phyloP scores from a whole-genome alignment of 768 basidiomycete genomes.

The Pleurotus djamor region DNA sequence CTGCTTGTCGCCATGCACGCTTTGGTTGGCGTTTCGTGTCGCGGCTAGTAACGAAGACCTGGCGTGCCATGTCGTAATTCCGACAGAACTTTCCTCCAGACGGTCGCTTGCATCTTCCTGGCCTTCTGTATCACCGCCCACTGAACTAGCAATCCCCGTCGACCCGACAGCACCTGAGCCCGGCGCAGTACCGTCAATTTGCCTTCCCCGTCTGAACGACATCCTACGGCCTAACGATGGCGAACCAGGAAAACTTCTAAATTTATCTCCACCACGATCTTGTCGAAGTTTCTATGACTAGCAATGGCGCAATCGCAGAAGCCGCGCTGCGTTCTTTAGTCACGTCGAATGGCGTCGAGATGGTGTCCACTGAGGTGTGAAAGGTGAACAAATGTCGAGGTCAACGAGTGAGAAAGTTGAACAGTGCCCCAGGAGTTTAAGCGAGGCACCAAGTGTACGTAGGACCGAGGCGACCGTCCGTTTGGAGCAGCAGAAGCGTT shows the following conservation, averaged over 20 bases:
- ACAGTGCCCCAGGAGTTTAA: neutral
- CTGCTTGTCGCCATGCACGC: neutral
- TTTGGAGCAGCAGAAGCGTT: no score
- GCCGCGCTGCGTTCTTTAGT: neutral
- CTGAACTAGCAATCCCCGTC: neutral
- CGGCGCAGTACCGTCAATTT: neutral
- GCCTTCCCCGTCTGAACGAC: neutral
- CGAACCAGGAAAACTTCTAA: neutral
- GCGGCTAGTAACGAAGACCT: neutral
- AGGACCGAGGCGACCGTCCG: no score
- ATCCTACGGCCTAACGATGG: neutral
- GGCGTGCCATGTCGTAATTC: neutral
- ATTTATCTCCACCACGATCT: neutral
- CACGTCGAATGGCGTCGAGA: neutral
- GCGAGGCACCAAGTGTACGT: no score
- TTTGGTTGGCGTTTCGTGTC: neutral
- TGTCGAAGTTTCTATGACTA: neutral
- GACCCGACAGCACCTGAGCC: neutral
- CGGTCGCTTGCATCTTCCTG: neutral
- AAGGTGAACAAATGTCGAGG: neutral
- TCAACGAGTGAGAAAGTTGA: neutral
- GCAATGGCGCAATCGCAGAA: neutral
- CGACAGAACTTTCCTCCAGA: neutral
- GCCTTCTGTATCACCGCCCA: neutral
- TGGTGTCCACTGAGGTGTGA: neutral